Base-by-base conservation (phyloP, 495 filamentous ascomycete genomes). In the Durotheca rogersii region DNA sequence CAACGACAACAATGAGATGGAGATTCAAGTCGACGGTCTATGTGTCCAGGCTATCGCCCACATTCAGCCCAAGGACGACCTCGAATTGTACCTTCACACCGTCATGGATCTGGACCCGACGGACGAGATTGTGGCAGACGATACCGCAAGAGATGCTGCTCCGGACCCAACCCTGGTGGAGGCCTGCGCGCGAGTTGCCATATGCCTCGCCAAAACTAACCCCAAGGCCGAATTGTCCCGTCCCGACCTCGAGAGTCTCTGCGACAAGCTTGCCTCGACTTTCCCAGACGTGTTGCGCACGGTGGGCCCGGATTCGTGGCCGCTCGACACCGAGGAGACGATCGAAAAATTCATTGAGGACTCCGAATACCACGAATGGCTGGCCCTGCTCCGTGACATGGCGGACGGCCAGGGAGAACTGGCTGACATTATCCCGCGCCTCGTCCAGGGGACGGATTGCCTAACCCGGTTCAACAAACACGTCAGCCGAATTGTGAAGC, bases 1-100 rank as follows among this genome's bases (percentile, higher is more conserved):
- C 62, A 61, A 68, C 32, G 23, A 53, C 7, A 9, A 42, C 0
- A 66, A 66, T 9, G 39, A 66, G 1, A 61, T 67, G 51, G 67
- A 74, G 40, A 67, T 74, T 6, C 67, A 72, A 27, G 56, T 76
- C 4, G 64, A 73, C 36, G 71, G 67, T 0, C 46, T 76, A 7
- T 64, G 60, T 0, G 71, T 76, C 15, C 56, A 55, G 2, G 69
- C 72, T 7, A 56, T 71, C 20, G 57, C 61, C 7, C 42, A 70
- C 1, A 72, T 66, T 2, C 60, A 52, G 17, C 65, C 71, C 3
- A 67, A 69, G 32, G 57, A 76, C 1, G 73, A 76, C 50, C 58
- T 62, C 16, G 72, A 75, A 41, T 53, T 75, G 1, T 76, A 74
- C 32, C 58, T 75, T 15, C 64, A 64, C n/a, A 74, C 71, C 0